Conservation (phyloP, 164 flowering plant genomes). For the Santalum album region DNA sequence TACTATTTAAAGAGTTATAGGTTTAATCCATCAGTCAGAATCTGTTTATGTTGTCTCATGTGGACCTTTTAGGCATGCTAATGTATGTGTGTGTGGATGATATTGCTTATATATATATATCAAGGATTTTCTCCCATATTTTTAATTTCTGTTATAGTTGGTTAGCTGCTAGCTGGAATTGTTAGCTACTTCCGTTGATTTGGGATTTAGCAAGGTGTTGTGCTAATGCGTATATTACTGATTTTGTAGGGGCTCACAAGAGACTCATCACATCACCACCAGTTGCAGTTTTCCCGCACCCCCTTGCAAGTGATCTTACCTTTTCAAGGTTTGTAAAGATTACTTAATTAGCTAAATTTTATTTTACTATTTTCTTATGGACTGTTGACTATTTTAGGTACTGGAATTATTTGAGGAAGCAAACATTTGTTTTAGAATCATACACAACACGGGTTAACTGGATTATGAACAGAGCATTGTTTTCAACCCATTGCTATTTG, state of each 20-base stretch:
- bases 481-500: conserved; percentile 76
- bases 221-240: too few relatives aligned
- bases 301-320: conserved; percentile 87
- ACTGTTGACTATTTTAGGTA: conserved; percentile 41
- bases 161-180: conserved; percentile 4
- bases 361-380: conserved; percentile 2
- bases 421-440: conserved; percentile 93
- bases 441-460: conserved; percentile 63
- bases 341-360: conserved; percentile 1
- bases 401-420: conserved; percentile 98
- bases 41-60: too few relatives aligned
- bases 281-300: conserved; percentile 93
- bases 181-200: too few relatives aligned
- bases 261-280: conserved; percentile 91
- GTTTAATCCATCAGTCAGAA: too few relatives aligned
- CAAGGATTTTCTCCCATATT: too few relatives aligned
- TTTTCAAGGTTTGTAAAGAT: conserved; percentile 55
- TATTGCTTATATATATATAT: too few relatives aligned
- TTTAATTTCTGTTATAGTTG: too few relatives aligned
- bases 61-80: too few relatives aligned
- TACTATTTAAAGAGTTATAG: too few relatives aligned
- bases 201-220: too few relatives aligned
- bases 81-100: too few relatives aligned
- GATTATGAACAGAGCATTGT: conserved; percentile 87
- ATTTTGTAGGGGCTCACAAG: conserved; percentile 67